Evolutionary conservation across 2,329 filamentous ascomycete species (phyloP).

Genomic region (Aspergillus viridinutans): DNA sequence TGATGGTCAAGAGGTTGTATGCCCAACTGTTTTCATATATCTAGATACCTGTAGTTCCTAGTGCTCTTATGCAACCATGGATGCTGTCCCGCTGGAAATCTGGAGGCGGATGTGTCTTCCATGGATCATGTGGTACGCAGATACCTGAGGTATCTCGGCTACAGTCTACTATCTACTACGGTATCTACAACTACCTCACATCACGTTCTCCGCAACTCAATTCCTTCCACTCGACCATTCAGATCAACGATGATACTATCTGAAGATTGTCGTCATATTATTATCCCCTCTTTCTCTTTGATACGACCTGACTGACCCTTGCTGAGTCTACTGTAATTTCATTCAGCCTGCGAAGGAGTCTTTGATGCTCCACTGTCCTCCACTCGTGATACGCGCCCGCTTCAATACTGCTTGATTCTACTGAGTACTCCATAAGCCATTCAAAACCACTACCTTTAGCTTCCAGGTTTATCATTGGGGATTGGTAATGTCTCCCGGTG

Average conservation of each 20-base stretch:
- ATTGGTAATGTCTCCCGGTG: not conserved
- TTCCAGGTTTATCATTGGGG: not conserved
- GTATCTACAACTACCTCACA: too few species aligned
- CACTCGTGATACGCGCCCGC: not conserved
- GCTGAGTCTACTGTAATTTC: not conserved
- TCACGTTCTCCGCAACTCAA: not conserved
- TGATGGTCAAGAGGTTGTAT: not conserved
- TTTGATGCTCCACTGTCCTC: not conserved
- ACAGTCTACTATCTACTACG: too few species aligned
- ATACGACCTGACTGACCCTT: too few species aligned
- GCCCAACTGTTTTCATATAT: not conserved
- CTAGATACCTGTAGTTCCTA: not conserved
- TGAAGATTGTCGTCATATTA: not conserved
- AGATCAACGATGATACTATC: not conserved
- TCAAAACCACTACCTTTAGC: too few species aligned
- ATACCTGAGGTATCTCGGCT: not conserved
- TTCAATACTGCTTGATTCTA: not conserved
- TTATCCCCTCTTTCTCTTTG: not conserved
- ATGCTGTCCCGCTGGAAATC: not conserved
- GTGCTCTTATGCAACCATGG: constrained; percentile 1
- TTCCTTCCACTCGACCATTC: not conserved
- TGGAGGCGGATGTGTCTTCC: not conserved
- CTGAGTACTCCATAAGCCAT: too few species aligned
- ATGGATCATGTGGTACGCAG: not conserved
- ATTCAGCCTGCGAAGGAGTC: not conserved